phyloP scores from a whole-genome alignment of 768 basidiomycete genomes.

The Dacryopinax primogenitus region DNA sequence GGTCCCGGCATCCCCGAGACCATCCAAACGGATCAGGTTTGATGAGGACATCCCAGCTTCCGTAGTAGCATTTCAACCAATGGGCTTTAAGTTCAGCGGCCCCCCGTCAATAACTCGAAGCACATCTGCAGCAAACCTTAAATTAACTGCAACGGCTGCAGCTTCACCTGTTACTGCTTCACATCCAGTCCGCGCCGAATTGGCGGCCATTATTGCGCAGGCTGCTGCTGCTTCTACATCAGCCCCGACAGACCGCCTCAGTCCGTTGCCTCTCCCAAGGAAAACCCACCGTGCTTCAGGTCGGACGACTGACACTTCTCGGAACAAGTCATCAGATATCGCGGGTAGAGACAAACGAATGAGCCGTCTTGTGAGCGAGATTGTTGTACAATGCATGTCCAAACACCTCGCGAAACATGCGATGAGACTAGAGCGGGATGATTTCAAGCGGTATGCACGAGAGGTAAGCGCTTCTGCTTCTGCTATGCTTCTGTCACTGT shows the following conservation, averaged over 20 bases:
- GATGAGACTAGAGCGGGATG: constrained; percentile 56
- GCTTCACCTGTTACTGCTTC: neutral
- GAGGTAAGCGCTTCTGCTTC: constrained; percentile 44
- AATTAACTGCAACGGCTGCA: neutral
- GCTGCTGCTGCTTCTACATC: constrained; percentile 23
- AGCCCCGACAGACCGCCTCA: constrained; percentile 15
- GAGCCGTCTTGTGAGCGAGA: constrained; percentile 67
- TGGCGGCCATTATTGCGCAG: constrained; percentile 30
- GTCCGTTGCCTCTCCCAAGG: neutral
- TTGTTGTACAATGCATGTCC: constrained; percentile 87
- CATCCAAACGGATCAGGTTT: neutral
- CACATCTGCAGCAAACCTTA: neutral
- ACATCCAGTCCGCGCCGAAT: constrained; percentile 18
- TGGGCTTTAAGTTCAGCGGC: neutral
- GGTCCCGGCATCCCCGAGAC: neutral
- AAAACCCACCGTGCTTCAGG: neutral
- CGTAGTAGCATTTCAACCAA: neutral
- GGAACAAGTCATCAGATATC: neutral
- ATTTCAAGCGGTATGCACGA: constrained; percentile 90
- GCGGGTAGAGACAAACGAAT: constrained; percentile 55
- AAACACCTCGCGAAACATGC: constrained; percentile 86
- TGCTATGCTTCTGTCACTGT: neutral
- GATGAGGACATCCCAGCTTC: neutral
- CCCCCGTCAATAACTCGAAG: neutral
- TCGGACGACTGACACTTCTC: neutral